Evolutionary conservation across 129 eudicot genomes (phyloP).

Genomic region (Artemisia argyi): DNA sequence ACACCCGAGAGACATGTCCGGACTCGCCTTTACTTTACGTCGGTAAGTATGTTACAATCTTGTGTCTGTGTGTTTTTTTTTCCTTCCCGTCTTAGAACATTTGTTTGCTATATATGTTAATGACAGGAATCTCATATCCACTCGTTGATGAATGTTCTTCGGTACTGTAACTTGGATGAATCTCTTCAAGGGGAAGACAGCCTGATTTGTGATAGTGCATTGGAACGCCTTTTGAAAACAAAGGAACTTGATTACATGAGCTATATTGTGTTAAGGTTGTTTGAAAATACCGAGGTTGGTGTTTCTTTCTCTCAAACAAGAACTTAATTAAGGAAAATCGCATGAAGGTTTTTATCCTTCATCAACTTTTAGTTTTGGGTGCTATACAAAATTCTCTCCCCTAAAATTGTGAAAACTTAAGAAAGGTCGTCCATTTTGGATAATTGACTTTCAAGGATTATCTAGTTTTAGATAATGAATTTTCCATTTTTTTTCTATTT

Average conservation of each 20-base stretch:
- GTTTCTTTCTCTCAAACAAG: not conserved
- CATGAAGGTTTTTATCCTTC: no score
- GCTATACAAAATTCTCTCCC: no score
- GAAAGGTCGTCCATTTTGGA: no score
- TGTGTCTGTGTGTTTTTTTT: not conserved
- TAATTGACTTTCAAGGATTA: no score
- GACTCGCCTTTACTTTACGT: slow-evolving; percentile 96
- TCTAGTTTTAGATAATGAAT: no score
- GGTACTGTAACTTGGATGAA: slow-evolving; percentile 97
- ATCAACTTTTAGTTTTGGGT: no score
- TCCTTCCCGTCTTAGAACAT: not conserved
- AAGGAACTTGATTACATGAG: slow-evolving; percentile 99
- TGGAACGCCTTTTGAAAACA: slow-evolving; percentile 80
- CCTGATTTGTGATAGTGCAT: slow-evolving; percentile 75
- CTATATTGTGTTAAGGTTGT: slow-evolving; percentile 86
- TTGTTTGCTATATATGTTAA: not conserved
- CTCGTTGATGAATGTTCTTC: slow-evolving; percentile 97
- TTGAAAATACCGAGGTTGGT: slow-evolving; percentile 95
- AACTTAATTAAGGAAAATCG: not conserved
- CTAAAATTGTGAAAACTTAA: no score
- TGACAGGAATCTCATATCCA: slow-evolving; percentile 96
- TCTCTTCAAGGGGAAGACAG: slow-evolving; percentile 87
- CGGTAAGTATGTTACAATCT: slow-evolving; percentile 51
- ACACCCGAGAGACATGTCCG: slow-evolving; percentile 97
- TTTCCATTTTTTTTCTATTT: no score